A percentile compares a stretch with the other conserved stretches of the same genome.
Evolutionary conservation across 1,284 basidiomycete genomes (phyloP).

Genomic region (Sanghuangporus weigelae): DNA sequence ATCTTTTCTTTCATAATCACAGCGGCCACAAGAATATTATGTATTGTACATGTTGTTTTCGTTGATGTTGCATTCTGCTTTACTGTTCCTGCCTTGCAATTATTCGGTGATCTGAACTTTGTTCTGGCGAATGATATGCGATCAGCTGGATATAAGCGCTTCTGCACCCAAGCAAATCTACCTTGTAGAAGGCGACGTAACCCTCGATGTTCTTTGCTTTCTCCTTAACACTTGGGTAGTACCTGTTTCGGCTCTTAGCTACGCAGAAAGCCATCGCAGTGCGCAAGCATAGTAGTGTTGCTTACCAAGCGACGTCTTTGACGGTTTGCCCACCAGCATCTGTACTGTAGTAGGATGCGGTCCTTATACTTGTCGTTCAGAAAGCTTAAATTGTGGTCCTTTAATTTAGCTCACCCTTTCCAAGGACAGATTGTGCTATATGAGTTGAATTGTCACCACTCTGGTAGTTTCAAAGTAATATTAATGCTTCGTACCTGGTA

Average conservation of each 20-base stretch:
- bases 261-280: not conserved
- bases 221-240: conserved; percentile 47
- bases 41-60: not conserved
- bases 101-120: conserved; percentile 22
- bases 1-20: not conserved
- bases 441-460: not conserved
- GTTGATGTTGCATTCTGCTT: not conserved
- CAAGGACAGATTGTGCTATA: conserved; percentile 50
- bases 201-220: conserved; percentile 51
- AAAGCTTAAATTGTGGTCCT: not conserved
- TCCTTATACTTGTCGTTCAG: conserved; percentile 31
- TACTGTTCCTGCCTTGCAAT: not conserved
- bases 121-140: conserved; percentile 19
- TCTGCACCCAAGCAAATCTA: conserved; percentile 19
- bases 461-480: not conserved
- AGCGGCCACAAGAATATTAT: not conserved
- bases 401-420: conserved; percentile 49
- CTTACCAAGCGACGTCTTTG: conserved; percentile 59
- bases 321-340: conserved; percentile 41
- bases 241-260: conserved; percentile 35
- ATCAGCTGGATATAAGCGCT: not conserved
- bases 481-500: conserved; percentile 37
- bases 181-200: conserved; percentile 66
- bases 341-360: conserved; percentile 57
- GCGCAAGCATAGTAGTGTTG: not conserved